Evolutionary conservation across 345 rosid genomes (phyloP).

Genomic region (Brassica nigra): DNA sequence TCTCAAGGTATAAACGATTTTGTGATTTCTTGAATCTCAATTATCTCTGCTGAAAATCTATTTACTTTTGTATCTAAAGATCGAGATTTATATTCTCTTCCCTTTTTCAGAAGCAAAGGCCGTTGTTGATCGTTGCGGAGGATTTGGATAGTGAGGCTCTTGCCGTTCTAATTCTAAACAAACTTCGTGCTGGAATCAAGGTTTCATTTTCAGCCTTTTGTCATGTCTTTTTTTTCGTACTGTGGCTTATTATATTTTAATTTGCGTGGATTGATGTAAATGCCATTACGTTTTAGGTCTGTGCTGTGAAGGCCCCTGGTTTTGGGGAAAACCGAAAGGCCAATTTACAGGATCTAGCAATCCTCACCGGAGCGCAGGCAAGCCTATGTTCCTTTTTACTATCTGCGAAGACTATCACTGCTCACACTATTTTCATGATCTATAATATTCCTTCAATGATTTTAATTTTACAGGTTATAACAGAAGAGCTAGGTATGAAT

Average conservation of each 20-base stretch:
- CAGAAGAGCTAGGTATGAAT: slow-evolving; percentile 94
- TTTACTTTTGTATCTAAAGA: slow-evolving; percentile 1
- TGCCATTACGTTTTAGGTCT: slow-evolving; percentile 53
- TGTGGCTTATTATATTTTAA: neutral
- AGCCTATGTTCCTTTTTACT: slow-evolving; percentile 29
- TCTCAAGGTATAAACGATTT: slow-evolving; percentile 60
- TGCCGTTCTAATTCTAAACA: slow-evolving; percentile 84
- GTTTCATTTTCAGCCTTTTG: slow-evolving; percentile 41
- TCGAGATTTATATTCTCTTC: neutral
- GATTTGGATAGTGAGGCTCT: slow-evolving; percentile 95
- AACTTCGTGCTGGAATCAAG: slow-evolving; percentile 99
- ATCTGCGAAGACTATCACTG: neutral
- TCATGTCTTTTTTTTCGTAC: neutral
- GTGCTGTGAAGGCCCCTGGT: slow-evolving; percentile 97
- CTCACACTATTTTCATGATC: slow-evolving; percentile 1
- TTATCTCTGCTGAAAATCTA: neutral
- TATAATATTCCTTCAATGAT: neutral
- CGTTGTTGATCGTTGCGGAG: slow-evolving; percentile 83
- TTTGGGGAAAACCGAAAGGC: slow-evolving; percentile 98
- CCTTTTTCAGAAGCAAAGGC: slow-evolving; percentile 76
- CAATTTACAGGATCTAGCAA: slow-evolving; percentile 80
- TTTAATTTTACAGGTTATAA: slow-evolving; percentile 58
- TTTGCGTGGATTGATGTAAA: neutral
- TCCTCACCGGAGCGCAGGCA: slow-evolving; percentile 88
- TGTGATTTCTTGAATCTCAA: neutral